A percentile compares a stretch with the other conserved stretches of the same genome.
Conservation (phyloP, 2,329 filamentous ascomycete genomes). For the Dactylellina parvicollis region DNA sequence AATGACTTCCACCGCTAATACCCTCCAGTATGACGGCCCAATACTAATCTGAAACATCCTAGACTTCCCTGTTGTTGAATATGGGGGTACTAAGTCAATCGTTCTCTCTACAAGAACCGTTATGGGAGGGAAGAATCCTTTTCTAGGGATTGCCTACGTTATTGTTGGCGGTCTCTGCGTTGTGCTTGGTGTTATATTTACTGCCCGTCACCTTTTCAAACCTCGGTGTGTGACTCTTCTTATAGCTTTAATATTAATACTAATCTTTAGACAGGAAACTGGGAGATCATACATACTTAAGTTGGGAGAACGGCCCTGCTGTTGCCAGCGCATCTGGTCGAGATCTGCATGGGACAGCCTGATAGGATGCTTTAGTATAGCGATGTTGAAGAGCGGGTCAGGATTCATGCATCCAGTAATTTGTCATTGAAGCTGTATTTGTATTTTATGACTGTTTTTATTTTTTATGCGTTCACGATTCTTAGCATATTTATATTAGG, state of each 20-base stretch:
- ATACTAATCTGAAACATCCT: slow-evolving; percentile 4
- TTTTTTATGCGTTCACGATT: too few species aligned
- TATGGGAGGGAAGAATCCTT: slow-evolving; percentile 93
- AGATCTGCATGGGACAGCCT: slow-evolving; percentile 1
- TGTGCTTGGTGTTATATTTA: slow-evolving; percentile 85
- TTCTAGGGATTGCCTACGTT: slow-evolving; percentile 94
- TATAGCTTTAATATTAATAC: slow-evolving; percentile 6
- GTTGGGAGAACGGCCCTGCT: slow-evolving; percentile 81
- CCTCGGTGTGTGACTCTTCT: slow-evolving; percentile 73
- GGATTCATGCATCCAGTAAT: not conserved
- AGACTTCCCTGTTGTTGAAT: slow-evolving; percentile 84
- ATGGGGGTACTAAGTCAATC: slow-evolving; percentile 88
- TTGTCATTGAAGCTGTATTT: not conserved
- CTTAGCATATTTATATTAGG: too few species aligned
- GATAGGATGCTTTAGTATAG: not conserved
- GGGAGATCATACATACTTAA: slow-evolving; percentile 95
- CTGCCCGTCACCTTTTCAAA: slow-evolving; percentile 87
- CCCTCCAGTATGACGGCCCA: slow-evolving; percentile 8
- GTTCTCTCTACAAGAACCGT: slow-evolving; percentile 88
- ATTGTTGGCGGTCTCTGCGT: slow-evolving; percentile 94
- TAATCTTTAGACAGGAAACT: slow-evolving; percentile 75
- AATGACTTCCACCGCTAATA: not conserved
- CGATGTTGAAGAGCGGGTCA: not conserved
- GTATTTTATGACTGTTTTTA: too few species aligned
- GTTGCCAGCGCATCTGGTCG: slow-evolving; percentile 64